These are phyloP conservation scores for Triticum aestivum DNA, from an alignment of 176 grass and related monocot species.

Conservation along the genomic window DNA sequence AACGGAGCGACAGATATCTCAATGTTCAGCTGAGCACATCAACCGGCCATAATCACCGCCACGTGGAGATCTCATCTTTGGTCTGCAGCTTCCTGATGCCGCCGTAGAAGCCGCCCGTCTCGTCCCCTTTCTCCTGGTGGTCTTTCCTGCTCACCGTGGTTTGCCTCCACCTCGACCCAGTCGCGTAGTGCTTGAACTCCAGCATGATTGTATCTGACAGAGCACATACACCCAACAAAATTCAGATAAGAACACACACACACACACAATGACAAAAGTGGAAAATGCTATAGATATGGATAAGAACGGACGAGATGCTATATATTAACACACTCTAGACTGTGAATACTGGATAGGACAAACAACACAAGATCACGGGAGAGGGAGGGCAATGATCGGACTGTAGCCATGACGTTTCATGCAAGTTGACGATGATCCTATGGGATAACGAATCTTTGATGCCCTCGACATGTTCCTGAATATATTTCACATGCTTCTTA, in stretches of 20 bases:
- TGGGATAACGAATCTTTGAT: background rate
- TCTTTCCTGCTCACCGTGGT: conserved; percentile 58
- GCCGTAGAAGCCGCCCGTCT: conserved; percentile 74
- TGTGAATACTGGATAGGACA: background rate
- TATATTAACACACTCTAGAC: background rate
- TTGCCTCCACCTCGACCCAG: conserved; percentile 69
- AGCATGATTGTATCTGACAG: conserved; percentile 56
- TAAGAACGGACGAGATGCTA: background rate
- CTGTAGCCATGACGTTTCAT: background rate
- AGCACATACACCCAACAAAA: background rate
- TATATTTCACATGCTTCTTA: background rate
- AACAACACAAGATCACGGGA: conserved; percentile 13
- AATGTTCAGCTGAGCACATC: conserved; percentile 51
- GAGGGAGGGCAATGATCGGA: background rate
- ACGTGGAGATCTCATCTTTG: conserved; percentile 66
- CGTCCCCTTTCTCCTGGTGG: conserved; percentile 70
- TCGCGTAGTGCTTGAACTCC: conserved; percentile 72
- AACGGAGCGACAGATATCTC: background rate
- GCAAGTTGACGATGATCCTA: background rate
- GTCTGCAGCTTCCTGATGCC: conserved; percentile 74
- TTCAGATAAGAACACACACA: background rate
- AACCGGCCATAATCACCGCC: conserved; percentile 67
- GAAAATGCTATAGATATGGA: background rate
- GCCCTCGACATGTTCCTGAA: background rate
- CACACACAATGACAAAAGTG: background rate